Base-by-base conservation (phyloP, 2,329 filamentous ascomycete genomes). In the Colletotrichum limetticola region DNA sequence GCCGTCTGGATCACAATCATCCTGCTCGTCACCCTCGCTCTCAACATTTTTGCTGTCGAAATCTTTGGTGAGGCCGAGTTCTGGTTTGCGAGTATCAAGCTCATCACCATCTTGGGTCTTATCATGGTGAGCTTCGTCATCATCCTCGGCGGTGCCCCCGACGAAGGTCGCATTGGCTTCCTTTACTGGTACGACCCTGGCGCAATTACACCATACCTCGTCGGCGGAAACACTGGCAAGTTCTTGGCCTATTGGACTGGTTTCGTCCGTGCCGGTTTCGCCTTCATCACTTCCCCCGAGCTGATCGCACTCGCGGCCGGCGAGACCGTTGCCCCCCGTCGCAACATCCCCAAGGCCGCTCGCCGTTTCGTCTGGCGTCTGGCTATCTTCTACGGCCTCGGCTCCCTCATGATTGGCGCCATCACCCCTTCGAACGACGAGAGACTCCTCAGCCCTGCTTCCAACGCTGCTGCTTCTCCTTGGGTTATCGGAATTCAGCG, bases 401-500 rank as follows among this genome's bases (percentile, higher is more conserved):
- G 88, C 3, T 88, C 89, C 30, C 85, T 92, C 75, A 82, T 91
- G 73, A 88, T 92, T 57, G 90, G 91, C 65, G 85, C 90, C 77
- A 84, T 92, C 68, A 89, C 90, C 7, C 86, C 94, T 1, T 93
- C 91, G 78, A 86, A 94, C 74, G 90, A 95, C 76, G 75, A 83
- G 0, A 86, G 86, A 8, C 86, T 96, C 75, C 86, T 91, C 4
- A 83, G 83, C 42, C 87, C 86, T 61, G 87, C 87, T 1, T 91
- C 91, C 75, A 85, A 88, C 76, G 90, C 90, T 9, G 87, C 86
- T 9, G 88, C 90, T 2, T 91, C 91, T 0, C 86, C 92, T 1
- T 90, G 91, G 80, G 90, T 91, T 63, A 85, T 93, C 52, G 91
- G 92, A 28, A 94, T 94, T 89, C 86, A 90, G 71, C 86, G 91